Percentiles rank a stretch among this genome's conserved stretches.
Evolutionary conservation across 345 rosid species (phyloP).

Genomic region (Euclidium syriacum): DNA sequence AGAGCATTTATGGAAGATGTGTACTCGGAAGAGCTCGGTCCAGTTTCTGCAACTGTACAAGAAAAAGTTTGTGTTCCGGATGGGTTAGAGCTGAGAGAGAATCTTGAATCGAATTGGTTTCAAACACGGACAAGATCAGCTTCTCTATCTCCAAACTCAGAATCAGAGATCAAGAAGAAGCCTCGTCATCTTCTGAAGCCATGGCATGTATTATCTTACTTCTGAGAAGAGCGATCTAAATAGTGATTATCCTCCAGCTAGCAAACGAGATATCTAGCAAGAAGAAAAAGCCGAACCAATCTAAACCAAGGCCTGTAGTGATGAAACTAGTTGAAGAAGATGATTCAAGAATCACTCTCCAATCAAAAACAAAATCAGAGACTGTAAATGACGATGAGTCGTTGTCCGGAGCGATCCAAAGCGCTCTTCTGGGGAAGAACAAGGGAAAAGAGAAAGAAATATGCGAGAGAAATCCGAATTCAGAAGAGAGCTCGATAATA

Average conservation of each 20-base stretch:
- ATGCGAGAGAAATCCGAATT: neutral
- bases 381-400: slow-evolving; percentile 34
- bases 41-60: slow-evolving; percentile 53
- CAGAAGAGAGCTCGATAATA: neutral
- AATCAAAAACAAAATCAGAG: slow-evolving; percentile 24
- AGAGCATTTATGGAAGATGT: slow-evolving; percentile 42
- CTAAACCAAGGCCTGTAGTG: slow-evolving; percentile 82
- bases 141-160: slow-evolving; percentile 30
- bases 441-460: slow-evolving; percentile 23
- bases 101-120: slow-evolving; percentile 46
- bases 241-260: slow-evolving; percentile 64
- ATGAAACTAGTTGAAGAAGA: slow-evolving; percentile 78
- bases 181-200: slow-evolving; percentile 45
- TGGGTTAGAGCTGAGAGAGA: slow-evolving; percentile 52
- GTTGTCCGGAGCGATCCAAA: slow-evolving; percentile 57
- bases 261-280: slow-evolving; percentile 43
- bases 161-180: slow-evolving; percentile 49
- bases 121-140: slow-evolving; percentile 41
- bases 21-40: slow-evolving; percentile 62
- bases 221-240: slow-evolving; percentile 36
- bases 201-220: slow-evolving; percentile 74
- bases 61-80: slow-evolving; percentile 55
- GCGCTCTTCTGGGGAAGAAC: slow-evolving; percentile 43
- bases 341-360: slow-evolving; percentile 11
- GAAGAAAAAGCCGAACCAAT: slow-evolving; percentile 45